Percentiles rank a stretch among this genome's conserved stretches.
Conservation (phyloP, 192 early-diverging fungal species). For the Geranomyces michiganensis region DNA sequence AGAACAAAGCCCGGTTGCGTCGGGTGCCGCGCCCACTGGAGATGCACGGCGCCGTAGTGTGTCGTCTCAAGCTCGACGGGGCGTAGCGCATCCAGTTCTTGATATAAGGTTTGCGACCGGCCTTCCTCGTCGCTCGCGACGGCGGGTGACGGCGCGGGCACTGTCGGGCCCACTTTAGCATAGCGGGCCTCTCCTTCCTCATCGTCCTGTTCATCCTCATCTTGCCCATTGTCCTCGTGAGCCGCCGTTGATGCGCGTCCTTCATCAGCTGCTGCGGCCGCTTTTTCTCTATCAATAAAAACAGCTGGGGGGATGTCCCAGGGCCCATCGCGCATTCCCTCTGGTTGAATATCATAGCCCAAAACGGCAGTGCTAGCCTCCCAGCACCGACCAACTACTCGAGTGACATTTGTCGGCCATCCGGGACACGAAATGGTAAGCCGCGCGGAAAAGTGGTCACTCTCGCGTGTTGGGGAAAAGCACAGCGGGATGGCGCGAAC, state of each 20-base stretch:
- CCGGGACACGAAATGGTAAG: background rate
- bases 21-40: constrained; percentile 18
- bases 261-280: no score
- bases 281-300: constrained; percentile 1
- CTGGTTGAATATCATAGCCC: constrained; percentile 46
- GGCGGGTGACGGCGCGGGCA: background rate
- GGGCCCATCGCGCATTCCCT: constrained; percentile 15
- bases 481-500: background rate
- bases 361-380: constrained; percentile 40
- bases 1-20: background rate
- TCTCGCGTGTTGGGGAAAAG: background rate
- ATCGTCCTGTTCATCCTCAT: constrained; percentile 1
- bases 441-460: background rate
- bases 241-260: no score
- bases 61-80: constrained; percentile 16
- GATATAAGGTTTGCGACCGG: background rate
- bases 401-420: background rate
- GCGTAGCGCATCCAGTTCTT: constrained; percentile 11
- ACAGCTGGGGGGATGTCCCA: constrained; percentile 30
- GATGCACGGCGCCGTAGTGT: constrained; percentile 7
- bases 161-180: background rate
- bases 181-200: background rate
- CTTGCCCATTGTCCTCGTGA: background rate
- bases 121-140: background rate
- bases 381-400: constrained; percentile 46